Conservation (phyloP, 1,284 basidiomycete species). For the Grifola frondosa region DNA sequence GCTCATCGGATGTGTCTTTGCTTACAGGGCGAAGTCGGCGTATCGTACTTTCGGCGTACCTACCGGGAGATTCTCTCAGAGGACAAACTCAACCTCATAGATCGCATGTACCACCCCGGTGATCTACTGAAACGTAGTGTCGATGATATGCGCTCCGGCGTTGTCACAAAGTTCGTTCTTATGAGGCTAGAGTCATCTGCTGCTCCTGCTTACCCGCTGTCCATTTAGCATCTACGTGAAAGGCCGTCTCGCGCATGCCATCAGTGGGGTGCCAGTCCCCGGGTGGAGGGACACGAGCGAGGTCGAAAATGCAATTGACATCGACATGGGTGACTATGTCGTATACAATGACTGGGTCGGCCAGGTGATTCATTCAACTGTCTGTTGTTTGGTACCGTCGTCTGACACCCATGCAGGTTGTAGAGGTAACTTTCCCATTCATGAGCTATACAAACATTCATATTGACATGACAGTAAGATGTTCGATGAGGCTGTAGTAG, state of each 20-base stretch:
- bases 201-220: not conserved
- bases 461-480: slow-evolving; percentile 47
- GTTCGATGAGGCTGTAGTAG: slow-evolving; percentile 82
- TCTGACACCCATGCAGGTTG: slow-evolving; percentile 38
- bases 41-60: slow-evolving; percentile 64
- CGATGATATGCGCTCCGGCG: slow-evolving; percentile 74
- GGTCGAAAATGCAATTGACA: slow-evolving; percentile 56
- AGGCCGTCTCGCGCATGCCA: slow-evolving; percentile 73
- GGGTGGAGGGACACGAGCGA: slow-evolving; percentile 66
- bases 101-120: slow-evolving; percentile 78
- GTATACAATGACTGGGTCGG: slow-evolving; percentile 87
- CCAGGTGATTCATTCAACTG: slow-evolving; percentile 52
- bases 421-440: slow-evolving; percentile 40
- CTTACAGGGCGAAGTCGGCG: slow-evolving; percentile 73
- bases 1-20: not conserved
- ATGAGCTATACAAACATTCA: slow-evolving; percentile 2
- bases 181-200: not conserved
- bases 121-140: slow-evolving; percentile 83
- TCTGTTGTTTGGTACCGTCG: slow-evolving; percentile 7
- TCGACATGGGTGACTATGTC: slow-evolving; percentile 82
- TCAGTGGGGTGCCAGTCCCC: slow-evolving; percentile 60
- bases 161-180: slow-evolving; percentile 49
- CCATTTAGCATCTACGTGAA: slow-evolving; percentile 50
- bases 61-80: slow-evolving; percentile 73
- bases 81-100: slow-evolving; percentile 68